Percentiles rank a stretch among this genome's conserved stretches.
Evolutionary conservation across 2,329 filamentous ascomycete genomes (phyloP).

Genomic region (Ceratocystiopsis sp.): DNA sequence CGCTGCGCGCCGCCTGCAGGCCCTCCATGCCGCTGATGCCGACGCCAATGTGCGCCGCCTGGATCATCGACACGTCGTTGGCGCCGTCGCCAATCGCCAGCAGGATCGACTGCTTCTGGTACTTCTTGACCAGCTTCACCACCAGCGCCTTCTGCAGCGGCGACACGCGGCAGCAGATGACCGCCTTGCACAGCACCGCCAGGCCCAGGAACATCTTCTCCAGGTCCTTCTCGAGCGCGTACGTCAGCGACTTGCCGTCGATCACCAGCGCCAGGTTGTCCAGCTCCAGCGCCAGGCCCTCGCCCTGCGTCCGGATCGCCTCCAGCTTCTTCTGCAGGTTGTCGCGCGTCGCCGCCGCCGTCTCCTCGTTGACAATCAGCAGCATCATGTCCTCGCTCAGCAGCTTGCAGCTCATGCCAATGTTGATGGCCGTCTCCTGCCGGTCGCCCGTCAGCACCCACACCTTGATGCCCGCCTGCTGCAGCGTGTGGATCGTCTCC

Average conservation of each 20-base stretch:
- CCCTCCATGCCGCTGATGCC: slow-evolving; percentile 96
- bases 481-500: slow-evolving; percentile 92
- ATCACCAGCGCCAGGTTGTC: slow-evolving; percentile 86
- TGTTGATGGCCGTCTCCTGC: slow-evolving; percentile 98
- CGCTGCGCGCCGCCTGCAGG: slow-evolving; percentile 86
- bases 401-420: slow-evolving; percentile 98
- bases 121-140: slow-evolving; percentile 91
- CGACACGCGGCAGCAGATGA: slow-evolving; percentile 94
- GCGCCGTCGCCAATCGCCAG: slow-evolving; percentile 94
- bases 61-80: slow-evolving; percentile 99
- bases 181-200: slow-evolving; percentile 93
- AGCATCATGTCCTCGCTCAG: slow-evolving; percentile 98
- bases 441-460: slow-evolving; percentile 97
- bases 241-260: slow-evolving; percentile 90
- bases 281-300: slow-evolving; percentile 51
- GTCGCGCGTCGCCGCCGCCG: slow-evolving; percentile 58
- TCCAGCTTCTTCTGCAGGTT: slow-evolving; percentile 90
- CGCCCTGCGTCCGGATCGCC: slow-evolving; percentile 70
- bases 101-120: slow-evolving; percentile 74
- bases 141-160: slow-evolving; percentile 94
- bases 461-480: slow-evolving; percentile 93
- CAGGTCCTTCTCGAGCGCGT: slow-evolving; percentile 78
- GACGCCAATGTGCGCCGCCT: slow-evolving; percentile 93
- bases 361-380: slow-evolving; percentile 88
- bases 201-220: slow-evolving; percentile 89